Evolutionary conservation across 2,329 filamentous ascomycete species (phyloP), one percentile per base, ranked within the genome.

Genomic region (Moelleriella libera): DNA sequence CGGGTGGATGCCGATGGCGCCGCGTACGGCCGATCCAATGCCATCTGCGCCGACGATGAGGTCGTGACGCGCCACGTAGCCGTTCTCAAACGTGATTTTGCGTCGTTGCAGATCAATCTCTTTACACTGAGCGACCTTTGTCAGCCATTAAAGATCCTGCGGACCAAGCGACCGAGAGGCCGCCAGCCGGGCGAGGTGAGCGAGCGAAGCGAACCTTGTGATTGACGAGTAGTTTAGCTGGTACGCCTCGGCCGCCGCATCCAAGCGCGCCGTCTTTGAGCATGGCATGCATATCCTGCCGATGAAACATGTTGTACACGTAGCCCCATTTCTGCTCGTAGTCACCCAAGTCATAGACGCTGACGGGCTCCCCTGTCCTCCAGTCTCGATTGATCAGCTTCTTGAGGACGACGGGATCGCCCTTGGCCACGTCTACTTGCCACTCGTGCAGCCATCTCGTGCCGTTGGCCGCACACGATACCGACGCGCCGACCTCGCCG

Each of bases 311-410:
- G 60, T 83, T 79, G 59, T 83, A 82, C 0, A 75, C 68, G 28
- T 76, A 74, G 10, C 79, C 80, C 79, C 80, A 85, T 47, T 67
- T 68, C 63, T 77, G 58, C 60, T 84, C 74, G 49, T 85, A 85
- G 56, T 84, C 80, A 9, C 65, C 71, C 14, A 85, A 61, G 53
- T 76, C 72, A 54, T 82, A 83, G 0, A 80, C 75, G 53, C 74
- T 83, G 29, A 79, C 71, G 0, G 76, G 73, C 61, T 83, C 75
- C 0, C 82, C 82, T 1, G 80, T 84, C 58, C 75, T 73, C 81
- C 81, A 85, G 61, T 85, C 80, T 4, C 76, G 73, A 58, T 79
- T 82, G 64, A 85, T 84, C 46, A 85, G 69, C 55, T 79, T 79
- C 60, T 70, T 70, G 45, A 85, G 63, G 1, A 84, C 65, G 2